Conservation (phyloP, 306 rosid genomes). For the Benincasa hispida region DNA sequence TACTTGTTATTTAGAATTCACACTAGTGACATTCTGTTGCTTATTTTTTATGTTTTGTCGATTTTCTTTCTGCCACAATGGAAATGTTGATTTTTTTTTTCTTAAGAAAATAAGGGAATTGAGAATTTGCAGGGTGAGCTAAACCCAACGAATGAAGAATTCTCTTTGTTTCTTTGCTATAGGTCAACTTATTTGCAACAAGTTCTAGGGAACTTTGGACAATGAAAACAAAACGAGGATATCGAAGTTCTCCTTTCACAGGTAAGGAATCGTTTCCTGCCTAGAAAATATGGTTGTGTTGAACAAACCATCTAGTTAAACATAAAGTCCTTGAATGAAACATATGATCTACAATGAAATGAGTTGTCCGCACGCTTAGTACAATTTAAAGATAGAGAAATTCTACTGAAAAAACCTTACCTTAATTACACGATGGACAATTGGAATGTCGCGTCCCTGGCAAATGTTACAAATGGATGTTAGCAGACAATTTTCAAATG, state of each 20-base stretch:
- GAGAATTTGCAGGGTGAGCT: background rate
- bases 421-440: slow-evolving; percentile 71
- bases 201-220: background rate
- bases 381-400: background rate
- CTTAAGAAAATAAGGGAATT: background rate
- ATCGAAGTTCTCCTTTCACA: background rate
- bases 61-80: too few species aligned
- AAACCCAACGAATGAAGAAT: background rate
- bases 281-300: background rate
- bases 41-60: too few species aligned
- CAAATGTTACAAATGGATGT: slow-evolving; percentile 10
- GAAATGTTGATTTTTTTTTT: background rate
- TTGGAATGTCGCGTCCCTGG: slow-evolving; percentile 66
- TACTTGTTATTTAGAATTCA: too few species aligned
- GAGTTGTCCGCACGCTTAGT: background rate
- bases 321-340: background rate
- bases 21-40: too few species aligned
- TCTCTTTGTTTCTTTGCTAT: background rate
- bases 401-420: slow-evolving; percentile 17
- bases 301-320: background rate
- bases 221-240: background rate
- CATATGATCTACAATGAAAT: background rate
- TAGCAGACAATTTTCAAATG: slow-evolving; percentile 4
- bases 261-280: background rate
- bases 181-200: background rate